Conservation (phyloP, 805 yeast genomes). For the Yamadazyma phyllophila region DNA sequence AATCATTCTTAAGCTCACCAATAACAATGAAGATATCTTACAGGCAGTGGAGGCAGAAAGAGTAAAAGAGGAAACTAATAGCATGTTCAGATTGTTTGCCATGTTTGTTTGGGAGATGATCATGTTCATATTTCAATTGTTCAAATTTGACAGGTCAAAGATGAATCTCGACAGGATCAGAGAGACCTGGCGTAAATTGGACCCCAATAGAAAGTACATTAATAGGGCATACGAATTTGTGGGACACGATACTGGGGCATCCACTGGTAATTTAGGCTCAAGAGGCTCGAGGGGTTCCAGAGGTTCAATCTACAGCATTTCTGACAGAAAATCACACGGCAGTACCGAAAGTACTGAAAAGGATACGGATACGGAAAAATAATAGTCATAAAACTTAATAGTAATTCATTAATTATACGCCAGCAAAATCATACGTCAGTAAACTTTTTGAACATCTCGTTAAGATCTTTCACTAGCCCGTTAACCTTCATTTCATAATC, state of each 20-base stretch:
- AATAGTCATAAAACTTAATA: not conserved
- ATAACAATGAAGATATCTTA: conserved; percentile 15
- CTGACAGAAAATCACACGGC: not conserved
- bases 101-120: conserved; percentile 34
- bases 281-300: conserved; percentile 4
- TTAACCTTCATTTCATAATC: conserved; percentile 18
- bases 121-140: conserved; percentile 28
- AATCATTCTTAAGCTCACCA: conserved; percentile 28
- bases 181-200: conserved; percentile 36
- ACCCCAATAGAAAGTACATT: conserved; percentile 39
- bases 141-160: conserved; percentile 38
- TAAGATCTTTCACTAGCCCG: conserved; percentile 12
- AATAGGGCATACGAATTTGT: conserved; percentile 34
- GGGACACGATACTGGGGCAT: conserved; percentile 14
- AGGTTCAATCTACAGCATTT: not conserved
- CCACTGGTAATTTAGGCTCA: not conserved
- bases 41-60: conserved; percentile 4
- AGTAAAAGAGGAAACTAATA: conserved; percentile 3
- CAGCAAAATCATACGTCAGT: not conserved
- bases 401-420: no score
- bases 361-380: not conserved
- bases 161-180: conserved; percentile 45
- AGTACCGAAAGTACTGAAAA: no score
- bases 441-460: not conserved
- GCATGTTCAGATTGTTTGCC: conserved; percentile 22